Percentiles rank a stretch among this genome's conserved stretches.
Evolutionary conservation across 2,329 filamentous ascomycete species (phyloP).

Genomic region (Penicillium capsulatum): DNA sequence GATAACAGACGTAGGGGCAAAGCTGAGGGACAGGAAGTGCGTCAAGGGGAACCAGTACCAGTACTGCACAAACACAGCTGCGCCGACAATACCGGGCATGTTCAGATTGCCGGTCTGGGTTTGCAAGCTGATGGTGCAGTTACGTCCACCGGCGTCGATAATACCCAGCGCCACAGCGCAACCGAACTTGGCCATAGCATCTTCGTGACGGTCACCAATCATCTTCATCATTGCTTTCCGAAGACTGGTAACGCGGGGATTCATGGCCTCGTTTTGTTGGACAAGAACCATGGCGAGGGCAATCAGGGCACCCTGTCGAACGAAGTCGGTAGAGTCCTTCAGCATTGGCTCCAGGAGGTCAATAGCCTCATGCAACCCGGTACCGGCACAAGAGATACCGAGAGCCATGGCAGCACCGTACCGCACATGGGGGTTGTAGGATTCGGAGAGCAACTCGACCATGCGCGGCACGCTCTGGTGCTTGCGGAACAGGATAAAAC

Average conservation of each 20-base stretch:
- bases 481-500: slow-evolving; percentile 98
- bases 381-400: slow-evolving; percentile 95
- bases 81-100: slow-evolving; percentile 96
- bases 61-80: slow-evolving; percentile 98
- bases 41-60: slow-evolving; percentile 99
- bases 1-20: slow-evolving; percentile 95
- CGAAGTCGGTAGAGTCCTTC: slow-evolving; percentile 98
- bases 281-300: slow-evolving; percentile 96
- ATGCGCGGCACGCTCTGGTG: slow-evolving; percentile 95
- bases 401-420: slow-evolving; percentile 98
- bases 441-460: slow-evolving; percentile 96
- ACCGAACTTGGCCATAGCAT: slow-evolving; percentile 99
- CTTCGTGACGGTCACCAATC: slow-evolving; percentile 88
- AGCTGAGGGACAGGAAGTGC: slow-evolving; percentile 92
- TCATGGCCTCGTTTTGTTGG: slow-evolving; percentile 99
- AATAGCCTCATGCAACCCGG: slow-evolving; percentile 91
- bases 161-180: slow-evolving; percentile 91
- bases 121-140: slow-evolving; percentile 96
- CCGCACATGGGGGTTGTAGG: slow-evolving; percentile 96
- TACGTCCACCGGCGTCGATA: slow-evolving; percentile 94
- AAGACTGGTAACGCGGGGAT: slow-evolving; percentile 87
- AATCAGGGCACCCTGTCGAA: slow-evolving; percentile 92
- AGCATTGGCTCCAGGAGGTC: slow-evolving; percentile 98
- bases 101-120: slow-evolving; percentile 98
- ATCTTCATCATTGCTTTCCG: slow-evolving; percentile 94